These are phyloP conservation scores for Rhipidocladum racemiflorum DNA, from an alignment of 176 grass and related monocot genomes.

Conservation along the genomic window DNA sequence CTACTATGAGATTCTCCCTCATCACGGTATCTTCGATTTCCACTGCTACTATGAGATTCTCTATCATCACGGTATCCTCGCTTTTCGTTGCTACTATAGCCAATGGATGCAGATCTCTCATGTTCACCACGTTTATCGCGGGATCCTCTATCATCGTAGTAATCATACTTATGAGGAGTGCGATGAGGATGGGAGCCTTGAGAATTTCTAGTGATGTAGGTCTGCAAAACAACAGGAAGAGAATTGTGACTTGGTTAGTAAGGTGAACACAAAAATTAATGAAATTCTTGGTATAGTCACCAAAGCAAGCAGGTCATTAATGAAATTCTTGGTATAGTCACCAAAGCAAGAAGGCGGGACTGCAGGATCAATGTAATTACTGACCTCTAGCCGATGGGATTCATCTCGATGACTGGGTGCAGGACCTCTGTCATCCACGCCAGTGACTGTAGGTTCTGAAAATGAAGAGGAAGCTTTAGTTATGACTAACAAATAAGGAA, in stretches of 20 bases:
- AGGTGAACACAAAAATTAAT: constrained; percentile 6
- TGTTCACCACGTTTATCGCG: constrained; percentile 30
- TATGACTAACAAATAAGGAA: constrained; percentile 2
- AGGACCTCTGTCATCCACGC: constrained; percentile 30
- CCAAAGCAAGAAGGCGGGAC: constrained; percentile 27
- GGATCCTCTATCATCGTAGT: constrained; percentile 38
- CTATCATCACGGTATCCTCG: constrained; percentile 53
- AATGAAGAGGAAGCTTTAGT: constrained; percentile 15
- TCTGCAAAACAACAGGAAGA: constrained; percentile 42
- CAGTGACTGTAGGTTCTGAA: constrained; percentile 51
- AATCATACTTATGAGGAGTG: constrained; percentile 42
- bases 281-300: neutral
- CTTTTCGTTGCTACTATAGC: constrained; percentile 48
- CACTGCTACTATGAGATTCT: constrained; percentile 43
- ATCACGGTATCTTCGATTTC: constrained; percentile 53
- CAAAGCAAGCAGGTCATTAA: constrained; percentile 30
- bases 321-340: neutral
- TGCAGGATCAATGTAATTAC: constrained; percentile 11
- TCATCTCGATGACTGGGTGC: constrained; percentile 38
- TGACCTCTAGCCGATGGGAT: constrained; percentile 43
- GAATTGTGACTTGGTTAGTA: constrained; percentile 8
- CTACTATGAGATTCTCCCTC: constrained; percentile 47
- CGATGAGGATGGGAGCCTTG: constrained; percentile 34
- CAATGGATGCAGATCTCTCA: constrained; percentile 34
- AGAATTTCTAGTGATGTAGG: constrained; percentile 54